Percentiles rank a stretch among this genome's conserved stretches.
phyloP scores from a whole-genome alignment of 116 monocot genomes.

The Cymodocea nodosa region DNA sequence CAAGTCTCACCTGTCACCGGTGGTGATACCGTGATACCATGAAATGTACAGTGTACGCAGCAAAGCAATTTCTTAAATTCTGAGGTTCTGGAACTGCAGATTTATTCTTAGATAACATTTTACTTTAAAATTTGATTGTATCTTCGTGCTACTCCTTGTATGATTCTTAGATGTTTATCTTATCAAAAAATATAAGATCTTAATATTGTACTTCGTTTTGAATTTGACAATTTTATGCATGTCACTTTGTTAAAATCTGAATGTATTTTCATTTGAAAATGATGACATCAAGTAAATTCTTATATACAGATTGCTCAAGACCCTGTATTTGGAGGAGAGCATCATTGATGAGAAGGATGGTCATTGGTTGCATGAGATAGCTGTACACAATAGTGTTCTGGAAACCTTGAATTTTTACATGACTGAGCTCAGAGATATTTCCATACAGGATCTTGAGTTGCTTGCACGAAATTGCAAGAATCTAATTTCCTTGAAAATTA shows the following conservation, averaged over 20 bases:
- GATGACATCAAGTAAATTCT: background rate
- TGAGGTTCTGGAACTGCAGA: no score
- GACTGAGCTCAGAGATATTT: conserved; percentile 51
- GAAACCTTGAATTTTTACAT: conserved; percentile 77
- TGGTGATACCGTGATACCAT: no score
- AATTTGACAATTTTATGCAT: conserved; percentile 15
- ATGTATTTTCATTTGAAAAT: no score
- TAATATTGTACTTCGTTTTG: no score
- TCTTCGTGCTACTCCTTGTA: no score
- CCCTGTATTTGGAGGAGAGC: conserved; percentile 84
- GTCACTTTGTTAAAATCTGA: conserved; percentile 4
- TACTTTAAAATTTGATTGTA: no score
- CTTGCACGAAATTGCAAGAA: conserved; percentile 57
- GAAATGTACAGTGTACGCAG: no score
- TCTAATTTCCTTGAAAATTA: conserved; percentile 61
- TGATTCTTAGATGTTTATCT: no score
- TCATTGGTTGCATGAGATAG: conserved; percentile 72
- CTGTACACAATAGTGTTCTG: conserved; percentile 47
- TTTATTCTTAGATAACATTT: no score
- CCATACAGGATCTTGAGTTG: conserved; percentile 50
- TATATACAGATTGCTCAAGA: conserved; percentile 47
- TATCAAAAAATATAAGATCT: no score
- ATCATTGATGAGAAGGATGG: conserved; percentile 33
- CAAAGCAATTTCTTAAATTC: no score
- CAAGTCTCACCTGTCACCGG: no score